These are phyloP conservation scores for Zymoseptoria crescenta DNA, from an alignment of 2,329 filamentous ascomycete species.

Conservation along the genomic window DNA sequence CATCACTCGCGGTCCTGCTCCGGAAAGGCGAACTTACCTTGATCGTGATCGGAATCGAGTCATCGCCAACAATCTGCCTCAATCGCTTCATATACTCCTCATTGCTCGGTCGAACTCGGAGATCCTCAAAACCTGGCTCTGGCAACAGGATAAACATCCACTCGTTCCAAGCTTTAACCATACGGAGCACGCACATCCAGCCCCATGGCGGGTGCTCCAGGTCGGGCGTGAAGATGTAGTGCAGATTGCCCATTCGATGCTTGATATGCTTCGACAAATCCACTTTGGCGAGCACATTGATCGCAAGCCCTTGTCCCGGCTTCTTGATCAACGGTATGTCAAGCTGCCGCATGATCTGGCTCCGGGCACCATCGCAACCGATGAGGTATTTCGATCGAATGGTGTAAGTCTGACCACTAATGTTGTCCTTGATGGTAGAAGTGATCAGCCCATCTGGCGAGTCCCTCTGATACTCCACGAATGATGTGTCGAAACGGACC, in stretches of 20 bases:
- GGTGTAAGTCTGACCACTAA: constrained; percentile 34
- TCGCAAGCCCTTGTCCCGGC: constrained; percentile 41
- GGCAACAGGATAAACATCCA: constrained; percentile 47
- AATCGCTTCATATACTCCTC: constrained; percentile 44
- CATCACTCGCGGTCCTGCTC: neutral
- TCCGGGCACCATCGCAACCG: constrained; percentile 49
- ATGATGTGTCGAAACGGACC: constrained; percentile 34
- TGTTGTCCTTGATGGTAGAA: constrained; percentile 31
- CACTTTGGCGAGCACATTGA: constrained; percentile 43
- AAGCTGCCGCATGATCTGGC: constrained; percentile 40
- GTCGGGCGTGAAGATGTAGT: constrained; percentile 51
- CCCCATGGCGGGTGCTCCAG: constrained; percentile 45
- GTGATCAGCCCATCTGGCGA: constrained; percentile 22
- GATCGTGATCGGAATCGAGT: constrained; percentile 44
- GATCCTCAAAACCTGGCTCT: constrained; percentile 29
- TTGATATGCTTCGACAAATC: constrained; percentile 46
- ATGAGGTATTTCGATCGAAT: constrained; percentile 51
- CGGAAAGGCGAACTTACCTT: neutral
- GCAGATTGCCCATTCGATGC: constrained; percentile 49
- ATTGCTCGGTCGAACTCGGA: constrained; percentile 34
- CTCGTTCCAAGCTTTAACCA: constrained; percentile 58
- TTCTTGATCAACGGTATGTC: constrained; percentile 39
- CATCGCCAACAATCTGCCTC: constrained; percentile 49
- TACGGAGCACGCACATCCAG: constrained; percentile 45
- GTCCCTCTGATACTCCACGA: constrained; percentile 25